Evolutionary conservation across 1,284 basidiomycete species (phyloP).

Genomic region (Ceratobasidium sp.): DNA sequence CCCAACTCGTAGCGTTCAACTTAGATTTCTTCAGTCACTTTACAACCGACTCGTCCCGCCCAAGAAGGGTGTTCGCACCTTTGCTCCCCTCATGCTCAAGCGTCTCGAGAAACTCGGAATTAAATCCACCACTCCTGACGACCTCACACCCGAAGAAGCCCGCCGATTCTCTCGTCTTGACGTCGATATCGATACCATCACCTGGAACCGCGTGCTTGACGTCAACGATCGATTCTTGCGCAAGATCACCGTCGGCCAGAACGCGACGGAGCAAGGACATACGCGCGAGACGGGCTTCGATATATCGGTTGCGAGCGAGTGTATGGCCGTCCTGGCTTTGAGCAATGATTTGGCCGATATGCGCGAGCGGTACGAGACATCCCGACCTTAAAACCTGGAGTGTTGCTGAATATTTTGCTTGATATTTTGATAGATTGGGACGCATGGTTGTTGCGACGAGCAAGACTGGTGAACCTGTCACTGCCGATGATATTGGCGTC

Average conservation of each 20-base stretch:
- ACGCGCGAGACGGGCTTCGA: slow-evolving; percentile 93
- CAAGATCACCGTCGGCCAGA: slow-evolving; percentile 92
- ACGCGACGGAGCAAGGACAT: slow-evolving; percentile 89
- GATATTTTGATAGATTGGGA: slow-evolving; percentile 78
- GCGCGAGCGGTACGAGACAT: slow-evolving; percentile 68
- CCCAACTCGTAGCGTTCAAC: not conserved
- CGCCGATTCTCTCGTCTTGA: slow-evolving; percentile 91
- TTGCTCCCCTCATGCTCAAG: slow-evolving; percentile 96
- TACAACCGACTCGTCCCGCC: slow-evolving; percentile 92
- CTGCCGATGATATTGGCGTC: slow-evolving; percentile 96
- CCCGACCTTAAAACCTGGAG: not conserved
- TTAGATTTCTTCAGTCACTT: slow-evolving; percentile 64
- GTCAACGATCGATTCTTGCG: slow-evolving; percentile 98
- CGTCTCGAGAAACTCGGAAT: slow-evolving; percentile 96
- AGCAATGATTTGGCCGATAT: slow-evolving; percentile 91
- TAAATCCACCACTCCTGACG: slow-evolving; percentile 91
- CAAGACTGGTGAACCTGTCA: slow-evolving; percentile 91
- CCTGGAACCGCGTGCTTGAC: slow-evolving; percentile 98
- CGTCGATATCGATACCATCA: slow-evolving; percentile 91
- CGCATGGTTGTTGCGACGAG: slow-evolving; percentile 97
- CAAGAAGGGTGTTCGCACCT: slow-evolving; percentile 95
- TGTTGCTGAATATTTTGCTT: slow-evolving; percentile 14
- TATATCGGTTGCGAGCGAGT: slow-evolving; percentile 97
- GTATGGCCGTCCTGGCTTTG: slow-evolving; percentile 97
- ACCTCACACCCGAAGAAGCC: slow-evolving; percentile 93